Base-by-base conservation (phyloP, 2,329 filamentous ascomycete genomes). In the Chalaropsis ovoidea region DNA sequence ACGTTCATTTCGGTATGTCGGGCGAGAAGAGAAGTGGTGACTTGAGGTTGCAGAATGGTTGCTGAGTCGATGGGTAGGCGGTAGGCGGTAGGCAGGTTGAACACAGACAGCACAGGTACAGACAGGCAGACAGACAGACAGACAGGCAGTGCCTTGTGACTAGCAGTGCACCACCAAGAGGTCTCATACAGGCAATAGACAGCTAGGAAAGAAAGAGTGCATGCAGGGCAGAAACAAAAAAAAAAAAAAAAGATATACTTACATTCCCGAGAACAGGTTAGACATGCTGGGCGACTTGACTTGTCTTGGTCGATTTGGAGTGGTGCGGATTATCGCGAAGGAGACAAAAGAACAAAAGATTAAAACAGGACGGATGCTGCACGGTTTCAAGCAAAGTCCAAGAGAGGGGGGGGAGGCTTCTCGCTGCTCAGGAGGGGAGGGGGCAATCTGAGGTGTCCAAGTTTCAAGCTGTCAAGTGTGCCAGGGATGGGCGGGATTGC, bases 181-280 rank as follows among this genome's bases (percentile, higher is more conserved):
- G 17, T 35, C 27, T 19, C 47, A 52, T 52, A 22, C 27, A 58
- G 58, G 62, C 24, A 63, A 24, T 27, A 39, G 35, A 10, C 35
- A 39, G 35, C 35, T 39, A 8, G 35, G 22, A 65, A 39, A 62
- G 52, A 39, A n/a, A n/a, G n/a, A n/a, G n/a, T n/a, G 24, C 27
- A n/a, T 19, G 22, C 27, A 58, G 17, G 8, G 24, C 4, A n/a
- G 52, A 65, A 65, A 41, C 24, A 65, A 64, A 52, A 68, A 22
- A n/a, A 45, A 65, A 65, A 41, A 13, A 65, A 64, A 52, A 68
- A 22, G 19, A 58, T 45, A 65, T 68, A 82, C 81, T 81, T 77
- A 84, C 81, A 84, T 83, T 75, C 81, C 81, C 71, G 81, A 83
- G 73, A 84, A 83, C 71, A 84, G 76, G 76, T 82, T 83, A 71